Evolutionary conservation across 2,329 filamentous ascomycete genomes (phyloP), one percentile per base, ranked within the genome.

Genomic region (Fusarium subtropicale): DNA sequence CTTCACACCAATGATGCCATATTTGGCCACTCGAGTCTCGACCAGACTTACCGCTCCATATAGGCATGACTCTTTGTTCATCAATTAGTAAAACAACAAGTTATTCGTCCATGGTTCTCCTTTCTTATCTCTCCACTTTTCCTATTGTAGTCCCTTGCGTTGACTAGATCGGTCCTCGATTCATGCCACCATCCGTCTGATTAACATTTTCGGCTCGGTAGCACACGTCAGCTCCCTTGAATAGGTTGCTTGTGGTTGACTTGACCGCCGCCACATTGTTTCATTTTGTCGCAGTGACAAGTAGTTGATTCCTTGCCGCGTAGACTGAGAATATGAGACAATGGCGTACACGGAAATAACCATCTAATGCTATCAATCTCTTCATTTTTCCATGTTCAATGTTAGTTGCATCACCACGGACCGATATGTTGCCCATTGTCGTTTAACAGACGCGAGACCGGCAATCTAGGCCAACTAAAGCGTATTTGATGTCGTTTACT

Each of bases 151-250:
- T 51, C 56, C 63, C 69, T 64, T 72, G 39, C 56, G 44, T 71
- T 42, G 15, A 9, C 54, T 46, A 22, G 31, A 52, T 63, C 26
- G 33, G 41, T 16, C 31, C 36, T 24, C 33, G 7, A 22, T 38
- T 26, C 28, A 20, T 48, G n/a, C 31, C 15, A 13, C 42, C 13
- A 26, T 42, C 47, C 59, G 28, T 45, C 56, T 28, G 59, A 24
- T 57, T 33, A 30, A 59, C 39, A 50, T 59, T 50, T 38, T 36
- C 22, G n/a, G 16, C 56, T 64, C 38, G 28, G 52, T n/a, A 31
- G 64, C 58, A 71, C 61, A 54, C 70, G 72, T 74, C 72, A 73
- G 70, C 66, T 50, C 64, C 51, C 18, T 20, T 20, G 9, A 26
- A n/a, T 20, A 28, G 9, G 31, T 26, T 46, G 13, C 33, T n/a